Evolutionary conservation across 345 rosid species (phyloP), one percentile per base, ranked within the genome.

Genomic region (Salix suchowensis): DNA sequence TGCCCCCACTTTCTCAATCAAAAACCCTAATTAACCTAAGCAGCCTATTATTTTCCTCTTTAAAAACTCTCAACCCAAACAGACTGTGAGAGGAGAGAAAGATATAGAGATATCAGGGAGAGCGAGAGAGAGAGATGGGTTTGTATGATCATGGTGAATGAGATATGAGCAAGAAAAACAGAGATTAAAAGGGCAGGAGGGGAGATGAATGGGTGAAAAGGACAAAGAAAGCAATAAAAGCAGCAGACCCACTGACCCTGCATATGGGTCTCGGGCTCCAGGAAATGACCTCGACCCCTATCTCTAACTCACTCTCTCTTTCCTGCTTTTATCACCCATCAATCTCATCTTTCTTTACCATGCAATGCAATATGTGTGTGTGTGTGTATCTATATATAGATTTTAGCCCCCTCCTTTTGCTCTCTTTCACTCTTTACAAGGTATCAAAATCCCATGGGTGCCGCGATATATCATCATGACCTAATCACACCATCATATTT

Each of bases 161-260:
- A 85, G 78, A 75, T 52, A 70, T 32, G 74, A 74, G 76, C 40
- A 80, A 79, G 72, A 48, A 68, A 68, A 70, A 73, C 71, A 61
- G 82, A 74, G 82, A 84, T 81, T 76, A 82, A 81, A 81, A 80
- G 76, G 28, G 30, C 42, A 67, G 58, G 72, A 67, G 74, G 52
- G 32, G 77, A 42, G 60, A 71, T 67, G 70, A 73, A 75, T 44
- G 14, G 74, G 74, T 50, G 68, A 73, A 80, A 79, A 82, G 81
- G 87, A 84, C 88, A 89, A 89, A 81, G 42, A 80, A 73, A 73
- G 86, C 70, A 84, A 79, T 84, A 79, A 87, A 87, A 84, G 86
- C 34, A 67, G 81, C 74, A 77, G 75, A 77, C 69, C 74, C 83
- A 62, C 79, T 70, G 75, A 70, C 82, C 81, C 85, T 76, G 80